Base-by-base conservation (phyloP, 2,329 filamentous ascomycete genomes). In the Ophiobolus disseminans region DNA sequence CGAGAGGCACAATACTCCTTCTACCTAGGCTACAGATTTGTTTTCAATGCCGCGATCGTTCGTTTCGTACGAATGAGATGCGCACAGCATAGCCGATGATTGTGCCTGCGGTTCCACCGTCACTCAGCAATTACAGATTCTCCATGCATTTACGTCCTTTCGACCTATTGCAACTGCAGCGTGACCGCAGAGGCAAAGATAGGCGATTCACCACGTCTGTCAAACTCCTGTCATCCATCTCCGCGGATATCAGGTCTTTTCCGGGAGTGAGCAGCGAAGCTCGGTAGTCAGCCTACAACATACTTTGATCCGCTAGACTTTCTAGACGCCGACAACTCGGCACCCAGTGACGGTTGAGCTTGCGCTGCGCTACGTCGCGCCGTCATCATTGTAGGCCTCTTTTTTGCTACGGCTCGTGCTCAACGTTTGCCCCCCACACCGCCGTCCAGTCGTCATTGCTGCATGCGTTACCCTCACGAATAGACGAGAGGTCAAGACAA, bases 11-110 rank as follows among this genome's bases (percentile, higher is more conserved):
- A n/a, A n/a, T n/a, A n/a, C n/a, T n/a, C n/a, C n/a, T n/a, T n/a
- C n/a, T n/a, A n/a, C n/a, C n/a, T n/a, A n/a, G n/a, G n/a, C n/a
- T n/a, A n/a, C n/a, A n/a, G n/a, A n/a, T n/a, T n/a, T n/a, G n/a
- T n/a, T n/a, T n/a, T n/a, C n/a, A n/a, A n/a, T n/a, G n/a, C n/a
- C n/a, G n/a, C n/a, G n/a, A n/a, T n/a, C 19, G 20, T 17, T 21
- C 19, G 37, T 16, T 6, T 10, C 22, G 37, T 14, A 14, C 11
- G 37, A 17, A 39, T 11, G n/a, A 31, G 17, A 28, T 36, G 30
- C 31, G 45, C 48, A 60, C 53, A 43, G 38, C 53, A 60, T 52
- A 37, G 40, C 36, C 43, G 28, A 42, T 34, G 31, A 53, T 43
- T 36, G 45, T 38, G 41, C 34, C 25, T 38, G 48, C 46, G 37